Evolutionary conservation across 805 yeast genomes (phyloP), one percentile per base, ranked within the genome.

Genomic region (Pichia scutulata): DNA sequence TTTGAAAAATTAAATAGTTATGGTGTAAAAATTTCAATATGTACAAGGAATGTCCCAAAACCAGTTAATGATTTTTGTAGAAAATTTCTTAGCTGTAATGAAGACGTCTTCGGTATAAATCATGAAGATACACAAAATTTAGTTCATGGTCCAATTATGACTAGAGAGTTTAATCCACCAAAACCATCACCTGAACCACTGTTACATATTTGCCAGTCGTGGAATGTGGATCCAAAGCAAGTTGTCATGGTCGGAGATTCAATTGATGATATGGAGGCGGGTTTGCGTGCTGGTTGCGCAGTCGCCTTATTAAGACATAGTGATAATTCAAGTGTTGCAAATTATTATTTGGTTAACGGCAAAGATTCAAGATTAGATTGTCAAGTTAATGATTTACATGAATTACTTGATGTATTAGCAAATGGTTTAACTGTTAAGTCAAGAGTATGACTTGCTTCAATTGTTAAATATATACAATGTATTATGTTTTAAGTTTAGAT

Each of bases 221-320:
- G 85, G 81, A 70, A 69, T 1, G 45, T 76, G 18, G 56, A 63
- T 1, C 78, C 85, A 0, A 55, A 63, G 18, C 68, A 75, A 39
- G 54, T 83, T 28, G 60, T 82, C 7, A 84, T 84, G 89, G 84
- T 84, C 16, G 90, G 90, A 13, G 89, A 84, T 60, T 83, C 89
- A 0, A 63, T 70, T 40, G 89, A 84, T 63, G 90, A 84, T 58
- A 79, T 84, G 81, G 65, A 58, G 41, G 78, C 86, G 28, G 89
- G 88, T 3, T 61, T 70, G 28, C 56, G 67, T n/a, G 89, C 89
- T 1, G 89, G 89, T 0, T 76, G 78, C 41, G 68, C 74, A 2
- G 75, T 87, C 0, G 68, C 82, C 3, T 65, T 84, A 47, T 64
- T 84, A 41, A 72, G 70, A 42, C 79, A 80, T 53, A 71, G 72